These are phyloP conservation scores for Triticum urartu DNA, from an alignment of 176 grass and related monocot genomes.

Conservation along the genomic window DNA sequence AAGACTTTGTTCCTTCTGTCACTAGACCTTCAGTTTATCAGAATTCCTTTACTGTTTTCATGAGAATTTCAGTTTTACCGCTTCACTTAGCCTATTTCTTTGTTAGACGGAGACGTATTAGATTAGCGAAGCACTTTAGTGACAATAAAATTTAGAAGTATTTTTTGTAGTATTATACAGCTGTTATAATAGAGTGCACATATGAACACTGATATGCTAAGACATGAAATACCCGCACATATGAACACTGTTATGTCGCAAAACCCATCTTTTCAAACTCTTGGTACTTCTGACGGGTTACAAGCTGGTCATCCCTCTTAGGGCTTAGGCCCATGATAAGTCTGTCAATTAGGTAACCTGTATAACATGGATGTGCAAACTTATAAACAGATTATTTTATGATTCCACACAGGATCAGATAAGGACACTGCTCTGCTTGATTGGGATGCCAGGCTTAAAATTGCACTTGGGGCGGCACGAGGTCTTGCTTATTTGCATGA, in stretches of 20 bases:
- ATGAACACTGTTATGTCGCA: constrained; percentile 1
- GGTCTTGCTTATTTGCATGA: constrained; percentile 95
- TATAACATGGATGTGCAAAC: constrained; percentile 18
- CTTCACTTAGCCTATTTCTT: constrained; percentile 19
- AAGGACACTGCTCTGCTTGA: constrained; percentile 63
- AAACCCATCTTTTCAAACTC: constrained; percentile 5
- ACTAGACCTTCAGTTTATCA: constrained; percentile 23
- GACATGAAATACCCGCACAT: constrained; percentile 6
- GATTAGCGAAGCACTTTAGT: constrained; percentile 6
- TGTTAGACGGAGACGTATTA: constrained; percentile 4
- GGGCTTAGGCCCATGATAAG: not conserved
- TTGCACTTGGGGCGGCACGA: constrained; percentile 87
- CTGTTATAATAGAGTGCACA: constrained; percentile 1
- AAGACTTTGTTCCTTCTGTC: constrained; percentile 29
- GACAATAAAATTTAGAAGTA: constrained; percentile 14
- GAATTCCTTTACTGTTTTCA: constrained; percentile 15
- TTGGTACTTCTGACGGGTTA: not conserved
- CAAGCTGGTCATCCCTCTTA: not conserved
- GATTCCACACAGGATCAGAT: constrained; percentile 56
- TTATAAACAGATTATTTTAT: not conserved
- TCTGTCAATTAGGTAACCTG: constrained; percentile 6
- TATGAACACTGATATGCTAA: not conserved
- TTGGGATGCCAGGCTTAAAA: constrained; percentile 85
- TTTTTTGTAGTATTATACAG: not conserved
- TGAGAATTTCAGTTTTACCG: constrained; percentile 6